These are phyloP conservation scores for Cryptococcus hybrid DNA, from an alignment of 1,284 basidiomycete species.

Conservation along the genomic window DNA sequence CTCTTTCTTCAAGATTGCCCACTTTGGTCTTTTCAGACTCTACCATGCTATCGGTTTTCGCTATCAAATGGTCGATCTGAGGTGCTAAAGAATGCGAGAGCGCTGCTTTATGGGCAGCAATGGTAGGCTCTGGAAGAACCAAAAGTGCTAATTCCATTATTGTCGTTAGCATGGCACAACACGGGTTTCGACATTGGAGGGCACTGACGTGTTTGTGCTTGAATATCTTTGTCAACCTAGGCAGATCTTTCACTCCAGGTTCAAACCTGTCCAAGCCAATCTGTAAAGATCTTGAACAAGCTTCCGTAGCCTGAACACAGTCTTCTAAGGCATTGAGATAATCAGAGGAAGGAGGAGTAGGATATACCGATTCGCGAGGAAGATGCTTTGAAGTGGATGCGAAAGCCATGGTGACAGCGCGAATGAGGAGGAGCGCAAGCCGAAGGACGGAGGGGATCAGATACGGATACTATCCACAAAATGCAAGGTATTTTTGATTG, in stretches of 20 bases:
- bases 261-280: conserved; percentile 24
- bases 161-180: neutral
- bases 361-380: conserved; percentile 25
- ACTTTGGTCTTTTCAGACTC: conserved; percentile 23
- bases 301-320: conserved; percentile 43
- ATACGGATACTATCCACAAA: too few species aligned
- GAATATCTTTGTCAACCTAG: conserved; percentile 40
- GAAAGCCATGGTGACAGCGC: conserved; percentile 8
- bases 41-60: conserved; percentile 31
- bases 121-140: conserved; percentile 39
- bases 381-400: conserved; percentile 9
- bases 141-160: conserved; percentile 37
- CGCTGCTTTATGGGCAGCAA: conserved; percentile 35
- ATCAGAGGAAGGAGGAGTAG: conserved; percentile 23
- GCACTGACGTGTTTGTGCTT: conserved; percentile 40
- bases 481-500: too few species aligned
- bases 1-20: conserved; percentile 35
- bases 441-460: too few species aligned
- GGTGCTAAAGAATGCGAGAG: conserved; percentile 40
- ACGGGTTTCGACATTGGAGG: neutral
- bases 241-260: conserved; percentile 41
- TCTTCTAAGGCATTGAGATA: conserved; percentile 42
- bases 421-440: too few species aligned
- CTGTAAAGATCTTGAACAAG: conserved; percentile 24
- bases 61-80: conserved; percentile 44